Evolutionary conservation across 1,284 basidiomycete genomes (phyloP), one percentile per base, ranked within the genome.

Genomic region (Neolentinus lepideus): DNA sequence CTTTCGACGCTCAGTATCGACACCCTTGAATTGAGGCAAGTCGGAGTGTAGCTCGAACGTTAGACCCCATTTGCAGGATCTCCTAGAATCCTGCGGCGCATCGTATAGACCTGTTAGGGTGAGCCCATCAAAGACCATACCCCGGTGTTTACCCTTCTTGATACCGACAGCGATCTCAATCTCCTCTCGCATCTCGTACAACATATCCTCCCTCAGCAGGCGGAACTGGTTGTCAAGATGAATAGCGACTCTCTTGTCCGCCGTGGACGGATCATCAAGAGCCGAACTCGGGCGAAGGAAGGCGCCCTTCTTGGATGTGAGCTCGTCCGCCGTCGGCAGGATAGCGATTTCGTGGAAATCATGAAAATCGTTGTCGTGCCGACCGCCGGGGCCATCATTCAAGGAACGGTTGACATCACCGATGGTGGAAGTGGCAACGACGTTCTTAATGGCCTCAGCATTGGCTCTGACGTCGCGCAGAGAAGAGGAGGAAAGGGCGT

Each of bases 161-260:
- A 71, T 71, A 9, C 69, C 69, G 2, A 70, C 58, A 1, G 69
- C 71, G 14, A 76, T 70, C 50, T 75, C 71, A 4, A 85, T 60
- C 59, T 85, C 84, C 21, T 87, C 85, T 24, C 74, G 73, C 63
- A 87, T 73, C 61, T 87, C 83, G 58, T 77, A 70, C 1, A 86
- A 58, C 80, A 87, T 83, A 55, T 87, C 85, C 61, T 86, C 85
- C 2, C 85, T 69, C 10, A 85, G 64, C 9, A 87, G 69, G 8
- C 85, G 77, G 61, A 83, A 87, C 56, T 83, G 82, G 55, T 84
- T 84, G 59, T 86, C 84, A 4, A 86, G 68, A 58, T 85, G 78
- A 1, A 73, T 69, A 0, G 73, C 66, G 1, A 72, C 59, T 8
- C 79, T 74, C 12, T 62, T 65, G 1, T 68, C 63, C 38, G 70